Evolutionary conservation across 805 yeast species (phyloP), one percentile per base, ranked within the genome.

Genomic region (Naumovozyma castellii): DNA sequence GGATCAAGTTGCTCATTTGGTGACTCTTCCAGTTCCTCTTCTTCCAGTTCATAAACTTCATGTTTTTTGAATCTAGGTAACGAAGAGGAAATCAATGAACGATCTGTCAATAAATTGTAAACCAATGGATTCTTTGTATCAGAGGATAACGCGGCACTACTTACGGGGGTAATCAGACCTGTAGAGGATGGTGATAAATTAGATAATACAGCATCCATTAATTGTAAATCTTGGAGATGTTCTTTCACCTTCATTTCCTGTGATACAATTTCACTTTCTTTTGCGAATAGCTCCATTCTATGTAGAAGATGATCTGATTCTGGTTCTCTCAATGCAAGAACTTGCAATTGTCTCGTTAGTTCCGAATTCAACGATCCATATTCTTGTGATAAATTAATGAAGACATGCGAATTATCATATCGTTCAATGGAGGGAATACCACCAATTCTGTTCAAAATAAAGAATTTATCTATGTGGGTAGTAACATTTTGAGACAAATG

Each of bases 401-500:
- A 81, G 1, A 92, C 94, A 59, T 92, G 98, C 14, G 94, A 74
- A 3, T 87, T 77, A 41, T 78, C 76, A 42, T 77, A 73, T 43
- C 97, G 69, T 54, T 86, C 95, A 18, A 78, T 66, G 0, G 94
- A 82, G 0, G 97, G 97, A 5, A 86, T 80, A 0, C 99, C 99
- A 1, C 99, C 99, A 15, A 72, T 57, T 1, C 78, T 75, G 51
- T 87, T 97, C 22, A 92, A 66, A 45, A 80, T 77, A 5, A 90
- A 74, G 20, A 90, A 62, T 49, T 92, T 92, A 46, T 92, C 98
- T 33, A 92, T 72, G 20, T 44, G 39, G 1, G 53, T 49, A 17
- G 43, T 0, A 79, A 67, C n/a, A 68, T 56, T 19, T 64, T 63
- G 14, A 42, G 47, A 33, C 34, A 59, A 57, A 9, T 50, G 43